Conservation (phyloP, 2,329 filamentous ascomycete species). For the Pseudogymnoascus sp. region DNA sequence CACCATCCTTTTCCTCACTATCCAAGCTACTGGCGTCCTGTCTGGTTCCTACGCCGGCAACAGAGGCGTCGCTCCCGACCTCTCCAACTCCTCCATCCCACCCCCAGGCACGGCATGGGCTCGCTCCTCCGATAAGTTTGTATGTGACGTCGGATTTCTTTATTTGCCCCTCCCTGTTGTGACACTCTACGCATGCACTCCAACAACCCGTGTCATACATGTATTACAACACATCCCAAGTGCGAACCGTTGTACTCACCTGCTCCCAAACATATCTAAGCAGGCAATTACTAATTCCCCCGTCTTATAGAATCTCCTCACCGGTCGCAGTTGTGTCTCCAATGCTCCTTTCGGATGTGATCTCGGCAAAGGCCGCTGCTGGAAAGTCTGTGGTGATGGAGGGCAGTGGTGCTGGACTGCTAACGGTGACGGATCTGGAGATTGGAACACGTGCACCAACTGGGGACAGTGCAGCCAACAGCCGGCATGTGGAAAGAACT, state of each 20-base stretch:
- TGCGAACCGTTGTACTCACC: neutral
- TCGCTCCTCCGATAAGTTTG: neutral
- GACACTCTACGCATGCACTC: neutral
- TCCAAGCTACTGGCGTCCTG: neutral
- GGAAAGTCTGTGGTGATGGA: slow-evolving; percentile 90
- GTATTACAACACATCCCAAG: neutral
- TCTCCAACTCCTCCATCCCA: neutral
- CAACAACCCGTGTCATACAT: neutral
- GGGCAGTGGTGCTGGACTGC: slow-evolving; percentile 47
- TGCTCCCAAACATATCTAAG: neutral
- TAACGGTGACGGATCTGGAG: neutral
- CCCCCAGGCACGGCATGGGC: neutral
- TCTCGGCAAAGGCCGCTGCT: slow-evolving; percentile 92
- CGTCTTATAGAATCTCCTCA: neutral
- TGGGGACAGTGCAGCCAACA: neutral
- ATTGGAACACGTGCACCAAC: neutral
- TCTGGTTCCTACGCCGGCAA: neutral
- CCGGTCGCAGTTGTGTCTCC: neutral
- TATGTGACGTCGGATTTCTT: neutral
- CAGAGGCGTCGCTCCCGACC: neutral
- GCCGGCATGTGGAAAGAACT: neutral
- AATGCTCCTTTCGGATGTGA: slow-evolving; percentile 36
- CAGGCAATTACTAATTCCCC: neutral
- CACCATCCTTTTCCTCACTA: neutral
- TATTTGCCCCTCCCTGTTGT: neutral